phyloP scores from a whole-genome alignment of 352 stramenopile genomes.

The Phytophthora lateralis region DNA sequence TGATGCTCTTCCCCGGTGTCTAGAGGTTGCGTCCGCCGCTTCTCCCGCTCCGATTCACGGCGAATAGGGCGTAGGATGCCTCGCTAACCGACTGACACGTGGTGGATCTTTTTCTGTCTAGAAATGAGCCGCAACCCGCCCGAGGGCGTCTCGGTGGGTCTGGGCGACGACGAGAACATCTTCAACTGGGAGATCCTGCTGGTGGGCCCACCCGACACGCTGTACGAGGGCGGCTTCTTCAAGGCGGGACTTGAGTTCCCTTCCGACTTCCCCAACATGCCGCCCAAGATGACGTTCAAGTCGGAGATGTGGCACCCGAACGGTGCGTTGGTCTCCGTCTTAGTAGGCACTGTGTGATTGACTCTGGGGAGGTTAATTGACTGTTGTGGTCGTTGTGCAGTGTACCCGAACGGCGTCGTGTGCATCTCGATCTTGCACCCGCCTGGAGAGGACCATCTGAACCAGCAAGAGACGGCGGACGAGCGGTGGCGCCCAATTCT shows the following conservation, averaged over 20 bases:
- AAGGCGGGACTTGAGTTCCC: conserved; percentile 98
- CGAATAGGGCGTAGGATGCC: neutral
- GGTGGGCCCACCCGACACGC: conserved; percentile 94
- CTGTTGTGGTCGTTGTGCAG: conserved; percentile 41
- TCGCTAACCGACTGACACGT: conserved; percentile 12
- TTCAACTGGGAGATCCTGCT: conserved; percentile 99
- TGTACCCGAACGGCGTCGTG: conserved; percentile 98
- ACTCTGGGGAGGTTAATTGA: conserved; percentile 2
- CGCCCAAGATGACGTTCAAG: conserved; percentile 98
- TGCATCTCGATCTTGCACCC: conserved; percentile 99
- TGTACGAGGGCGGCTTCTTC: conserved; percentile 99
- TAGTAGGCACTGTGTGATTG: neutral
- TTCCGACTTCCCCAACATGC: conserved; percentile 98
- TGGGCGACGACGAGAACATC: conserved; percentile 98
- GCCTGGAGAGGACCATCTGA: conserved; percentile 97
- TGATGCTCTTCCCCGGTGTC: conserved; percentile 9
- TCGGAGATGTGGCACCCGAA: conserved; percentile 99
- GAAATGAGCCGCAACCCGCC: conserved; percentile 98
- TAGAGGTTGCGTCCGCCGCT: neutral
- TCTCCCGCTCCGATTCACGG: neutral
- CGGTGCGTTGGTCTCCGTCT: conserved; percentile 47
- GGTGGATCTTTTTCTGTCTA: conserved; percentile 47
- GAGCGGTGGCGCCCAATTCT: conserved; percentile 99
- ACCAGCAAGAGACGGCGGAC: conserved; percentile 97
- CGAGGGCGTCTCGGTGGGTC: conserved; percentile 97